Evolutionary conservation across 2,329 filamentous ascomycete genomes (phyloP).

Genomic region (Neofusicoccum kwambonambiense): DNA sequence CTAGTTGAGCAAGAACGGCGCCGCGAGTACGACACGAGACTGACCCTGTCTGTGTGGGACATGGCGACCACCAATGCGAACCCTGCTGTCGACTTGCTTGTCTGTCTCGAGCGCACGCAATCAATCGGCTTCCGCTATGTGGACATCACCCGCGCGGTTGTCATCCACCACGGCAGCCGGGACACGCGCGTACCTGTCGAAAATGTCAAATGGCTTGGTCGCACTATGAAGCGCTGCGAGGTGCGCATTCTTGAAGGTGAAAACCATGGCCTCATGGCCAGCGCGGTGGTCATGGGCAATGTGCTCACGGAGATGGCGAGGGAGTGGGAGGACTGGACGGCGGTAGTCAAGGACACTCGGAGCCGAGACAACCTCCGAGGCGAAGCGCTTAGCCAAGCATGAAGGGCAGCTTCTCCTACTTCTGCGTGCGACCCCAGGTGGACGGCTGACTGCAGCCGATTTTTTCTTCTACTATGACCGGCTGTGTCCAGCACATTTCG

Average conservation of each 20-base stretch:
- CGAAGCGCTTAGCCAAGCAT: slow-evolving; percentile 1
- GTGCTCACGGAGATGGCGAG: slow-evolving; percentile 92
- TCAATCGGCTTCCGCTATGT: slow-evolving; percentile 96
- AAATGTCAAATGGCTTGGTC: slow-evolving; percentile 92
- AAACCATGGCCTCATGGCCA: slow-evolving; percentile 94
- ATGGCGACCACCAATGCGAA: slow-evolving; percentile 88
- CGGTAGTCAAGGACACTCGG: slow-evolving; percentile 21
- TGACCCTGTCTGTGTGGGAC: slow-evolving; percentile 94
- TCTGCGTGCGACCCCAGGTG: background rate
- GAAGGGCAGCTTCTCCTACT: background rate
- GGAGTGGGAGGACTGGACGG: slow-evolving; percentile 66
- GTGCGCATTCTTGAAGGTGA: slow-evolving; percentile 87
- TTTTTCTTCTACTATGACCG: background rate
- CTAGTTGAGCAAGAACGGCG: slow-evolving; percentile 71
- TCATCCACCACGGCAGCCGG: slow-evolving; percentile 90
- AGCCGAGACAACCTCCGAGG: slow-evolving; percentile 14
- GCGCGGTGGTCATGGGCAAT: slow-evolving; percentile 85
- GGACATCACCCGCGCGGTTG: slow-evolving; percentile 85
- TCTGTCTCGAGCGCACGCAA: slow-evolving; percentile 87
- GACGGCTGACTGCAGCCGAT: background rate
- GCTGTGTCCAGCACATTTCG: slow-evolving; percentile 11
- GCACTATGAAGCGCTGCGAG: slow-evolving; percentile 90
- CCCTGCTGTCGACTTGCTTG: slow-evolving; percentile 86
- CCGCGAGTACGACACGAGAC: slow-evolving; percentile 73
- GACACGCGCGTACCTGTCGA: slow-evolving; percentile 92